Conservation (phyloP, 257 asterid species). For the Plantago major region DNA sequence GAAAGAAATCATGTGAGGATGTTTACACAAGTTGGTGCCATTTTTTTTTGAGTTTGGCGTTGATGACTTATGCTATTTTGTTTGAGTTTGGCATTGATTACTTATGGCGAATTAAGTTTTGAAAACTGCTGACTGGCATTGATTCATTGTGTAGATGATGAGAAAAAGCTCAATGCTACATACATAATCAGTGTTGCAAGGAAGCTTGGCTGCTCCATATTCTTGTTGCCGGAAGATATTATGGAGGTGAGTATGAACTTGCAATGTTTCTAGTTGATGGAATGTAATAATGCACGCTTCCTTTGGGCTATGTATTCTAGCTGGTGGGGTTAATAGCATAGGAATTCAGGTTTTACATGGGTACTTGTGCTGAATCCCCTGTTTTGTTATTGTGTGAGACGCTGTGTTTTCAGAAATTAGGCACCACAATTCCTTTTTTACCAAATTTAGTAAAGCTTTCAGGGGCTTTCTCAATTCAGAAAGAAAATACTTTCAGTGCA, state of each 20-base stretch:
- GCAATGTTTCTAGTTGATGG: slow-evolving; percentile 14
- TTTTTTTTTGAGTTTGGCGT: neutral
- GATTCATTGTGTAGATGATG: slow-evolving; percentile 50
- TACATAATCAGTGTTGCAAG: slow-evolving; percentile 96
- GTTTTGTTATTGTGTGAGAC: no score
- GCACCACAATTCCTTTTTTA: no score
- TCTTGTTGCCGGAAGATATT: slow-evolving; percentile 97
- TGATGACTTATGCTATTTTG: neutral
- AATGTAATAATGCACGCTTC: no score
- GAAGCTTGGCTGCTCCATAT: slow-evolving; percentile 94
- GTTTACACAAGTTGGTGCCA: neutral
- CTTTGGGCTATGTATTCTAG: no score
- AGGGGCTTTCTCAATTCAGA: no score
- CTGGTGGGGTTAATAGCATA: no score
- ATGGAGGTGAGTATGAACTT: slow-evolving; percentile 57
- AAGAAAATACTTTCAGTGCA: no score
- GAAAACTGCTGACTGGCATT: slow-evolving; percentile 11
- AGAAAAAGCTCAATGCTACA: slow-evolving; percentile 93
- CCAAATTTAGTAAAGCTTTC: no score
- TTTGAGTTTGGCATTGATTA: slow-evolving; percentile 1
- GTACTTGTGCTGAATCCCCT: no score
- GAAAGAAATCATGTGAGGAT: neutral
- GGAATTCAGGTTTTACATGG: no score
- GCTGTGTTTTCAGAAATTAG: no score
- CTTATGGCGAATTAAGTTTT: slow-evolving; percentile 1